Percentiles rank a stretch among this genome's conserved stretches.
phyloP scores from a whole-genome alignment of 2,329 filamentous ascomycete species.

The Cercospora beticola region DNA sequence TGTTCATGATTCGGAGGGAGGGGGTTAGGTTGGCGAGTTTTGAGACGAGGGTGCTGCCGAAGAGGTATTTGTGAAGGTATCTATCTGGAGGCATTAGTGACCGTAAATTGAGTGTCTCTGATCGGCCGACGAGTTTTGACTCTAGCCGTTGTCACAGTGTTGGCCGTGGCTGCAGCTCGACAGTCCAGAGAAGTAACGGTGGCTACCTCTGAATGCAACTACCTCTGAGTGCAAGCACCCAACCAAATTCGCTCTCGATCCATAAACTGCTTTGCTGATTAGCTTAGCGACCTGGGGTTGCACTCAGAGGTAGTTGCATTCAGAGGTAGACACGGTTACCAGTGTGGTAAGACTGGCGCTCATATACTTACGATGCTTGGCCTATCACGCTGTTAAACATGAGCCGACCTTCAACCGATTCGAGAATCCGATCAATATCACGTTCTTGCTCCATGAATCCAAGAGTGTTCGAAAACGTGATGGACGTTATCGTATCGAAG shows the following conservation, averaged over 20 bases:
- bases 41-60: slow-evolving; percentile 25
- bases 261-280: too few species aligned
- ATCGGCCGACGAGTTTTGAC: background rate
- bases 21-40: slow-evolving; percentile 24
- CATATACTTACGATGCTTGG: slow-evolving; percentile 19
- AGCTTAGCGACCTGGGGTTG: too few species aligned
- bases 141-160: background rate
- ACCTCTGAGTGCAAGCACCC: too few species aligned
- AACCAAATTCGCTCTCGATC: too few species aligned
- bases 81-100: background rate
- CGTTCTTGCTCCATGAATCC: slow-evolving; percentile 26
- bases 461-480: slow-evolving; percentile 28
- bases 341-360: background rate
- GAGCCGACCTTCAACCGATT: slow-evolving; percentile 24
- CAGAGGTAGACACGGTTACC: too few species aligned
- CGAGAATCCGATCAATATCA: slow-evolving; percentile 24
- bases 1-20: slow-evolving; percentile 22
- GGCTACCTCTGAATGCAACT: too few species aligned
- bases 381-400: slow-evolving; percentile 29
- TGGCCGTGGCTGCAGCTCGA: background rate
- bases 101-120: background rate
- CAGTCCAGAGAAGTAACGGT: background rate
- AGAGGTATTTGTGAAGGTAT: slow-evolving; percentile 25
- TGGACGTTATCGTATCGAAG: slow-evolving; percentile 29
- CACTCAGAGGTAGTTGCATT: too few species aligned